Evolutionary conservation across 73 alveolate genomes (phyloP).

Genomic region (Strombidium stylifer): DNA sequence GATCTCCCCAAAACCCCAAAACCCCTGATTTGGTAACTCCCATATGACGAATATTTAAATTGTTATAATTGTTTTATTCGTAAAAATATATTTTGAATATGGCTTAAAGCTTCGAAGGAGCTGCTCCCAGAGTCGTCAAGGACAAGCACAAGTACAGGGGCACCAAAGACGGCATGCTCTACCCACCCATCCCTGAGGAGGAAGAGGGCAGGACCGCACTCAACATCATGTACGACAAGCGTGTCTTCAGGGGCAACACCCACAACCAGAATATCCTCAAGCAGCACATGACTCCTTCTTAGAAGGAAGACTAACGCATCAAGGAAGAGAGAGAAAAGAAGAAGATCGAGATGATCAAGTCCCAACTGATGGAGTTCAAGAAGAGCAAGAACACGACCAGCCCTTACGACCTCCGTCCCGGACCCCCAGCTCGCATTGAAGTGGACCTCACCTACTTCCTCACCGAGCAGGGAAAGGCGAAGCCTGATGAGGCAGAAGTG

Average conservation of each 20-base stretch:
- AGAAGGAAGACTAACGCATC: constrained; percentile 51
- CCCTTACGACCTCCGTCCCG: constrained; percentile 87
- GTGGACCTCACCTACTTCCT: constrained; percentile 87
- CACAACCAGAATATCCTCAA: constrained; percentile 57
- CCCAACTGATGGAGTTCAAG: constrained; percentile 66
- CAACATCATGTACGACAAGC: constrained; percentile 76
- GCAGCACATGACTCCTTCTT: constrained; percentile 53
- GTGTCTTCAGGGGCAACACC: constrained; percentile 86
- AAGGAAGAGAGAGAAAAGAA: constrained; percentile 59
- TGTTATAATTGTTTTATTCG: too few relatives aligned
- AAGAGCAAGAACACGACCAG: constrained; percentile 66
- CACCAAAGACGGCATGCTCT: too few relatives aligned
- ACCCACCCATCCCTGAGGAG: too few relatives aligned
- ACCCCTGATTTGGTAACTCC: too few relatives aligned
- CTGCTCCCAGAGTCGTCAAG: too few relatives aligned
- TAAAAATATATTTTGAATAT: too few relatives aligned
- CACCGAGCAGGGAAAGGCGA: constrained; percentile 69
- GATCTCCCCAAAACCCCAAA: too few relatives aligned
- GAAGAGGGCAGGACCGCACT: too few relatives aligned
- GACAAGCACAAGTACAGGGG: too few relatives aligned
- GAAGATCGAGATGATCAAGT: constrained; percentile 61
- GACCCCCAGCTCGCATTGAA: constrained; percentile 88
- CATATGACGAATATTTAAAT: too few relatives aligned
- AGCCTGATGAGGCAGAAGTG: constrained; percentile 68
- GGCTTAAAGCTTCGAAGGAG: too few relatives aligned